Evolutionary conservation across 2,329 filamentous ascomycete genomes (phyloP).

Genomic region (Pseudogymnoascus sp.): DNA sequence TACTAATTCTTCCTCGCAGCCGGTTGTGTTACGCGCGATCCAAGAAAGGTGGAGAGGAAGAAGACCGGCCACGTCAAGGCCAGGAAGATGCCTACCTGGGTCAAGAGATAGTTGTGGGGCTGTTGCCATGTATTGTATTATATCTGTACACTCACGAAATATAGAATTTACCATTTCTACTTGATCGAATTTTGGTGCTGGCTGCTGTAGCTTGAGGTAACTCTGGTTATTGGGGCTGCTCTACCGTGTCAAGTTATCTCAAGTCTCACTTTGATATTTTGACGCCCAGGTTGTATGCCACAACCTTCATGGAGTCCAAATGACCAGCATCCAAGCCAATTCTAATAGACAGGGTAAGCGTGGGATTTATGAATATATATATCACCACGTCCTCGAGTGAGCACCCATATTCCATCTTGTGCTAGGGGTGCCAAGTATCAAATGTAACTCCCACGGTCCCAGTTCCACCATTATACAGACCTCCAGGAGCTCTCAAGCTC

Average conservation of each 20-base stretch:
- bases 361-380: background rate
- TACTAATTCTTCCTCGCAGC: slow-evolving; percentile 46
- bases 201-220: background rate
- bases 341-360: background rate
- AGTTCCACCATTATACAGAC: background rate
- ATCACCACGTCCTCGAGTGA: background rate
- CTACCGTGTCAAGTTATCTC: background rate
- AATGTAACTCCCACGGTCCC: background rate
- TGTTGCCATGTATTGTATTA: slow-evolving; percentile 25
- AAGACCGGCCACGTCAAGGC: slow-evolving; percentile 95
- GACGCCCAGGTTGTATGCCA: background rate
- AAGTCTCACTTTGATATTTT: background rate
- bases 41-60: slow-evolving; percentile 92
- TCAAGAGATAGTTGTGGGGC: slow-evolving; percentile 52
- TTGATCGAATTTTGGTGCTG: background rate
- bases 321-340: background rate
- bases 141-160: slow-evolving; percentile 11
- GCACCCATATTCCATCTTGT: too few relatives aligned
- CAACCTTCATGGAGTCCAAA: background rate
- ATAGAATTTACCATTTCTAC: slow-evolving; percentile 7
- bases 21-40: slow-evolving; percentile 84
- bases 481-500: background rate
- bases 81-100: slow-evolving; percentile 96
- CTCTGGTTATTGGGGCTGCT: background rate
- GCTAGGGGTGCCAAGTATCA: too few relatives aligned